These are phyloP conservation scores for Paracoccidioides brasiliensis DNA, from an alignment of 2,329 filamentous ascomycete genomes.

Conservation along the genomic window DNA sequence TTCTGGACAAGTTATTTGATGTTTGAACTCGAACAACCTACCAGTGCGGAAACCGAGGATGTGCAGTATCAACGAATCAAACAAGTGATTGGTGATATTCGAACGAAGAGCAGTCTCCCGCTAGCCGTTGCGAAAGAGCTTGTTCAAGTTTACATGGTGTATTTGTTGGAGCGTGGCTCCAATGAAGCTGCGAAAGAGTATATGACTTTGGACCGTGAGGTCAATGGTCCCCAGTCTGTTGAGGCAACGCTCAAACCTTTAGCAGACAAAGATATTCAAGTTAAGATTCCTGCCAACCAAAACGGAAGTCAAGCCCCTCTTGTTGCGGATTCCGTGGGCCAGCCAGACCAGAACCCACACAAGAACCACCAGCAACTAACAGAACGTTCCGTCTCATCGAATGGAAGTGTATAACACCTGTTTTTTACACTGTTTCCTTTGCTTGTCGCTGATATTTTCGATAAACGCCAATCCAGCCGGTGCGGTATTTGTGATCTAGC, in stretches of 20 bases:
- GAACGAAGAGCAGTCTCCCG: constrained; percentile 58
- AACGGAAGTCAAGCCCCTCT: constrained; percentile 12
- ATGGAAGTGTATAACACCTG: not conserved
- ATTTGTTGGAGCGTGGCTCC: constrained; percentile 68
- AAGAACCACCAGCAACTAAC: constrained; percentile 10
- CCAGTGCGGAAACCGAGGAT: constrained; percentile 48
- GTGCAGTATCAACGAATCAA: constrained; percentile 63
- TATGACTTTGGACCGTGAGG: constrained; percentile 65
- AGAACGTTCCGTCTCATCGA: not conserved
- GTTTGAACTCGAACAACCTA: constrained; percentile 78
- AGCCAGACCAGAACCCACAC: constrained; percentile 3
- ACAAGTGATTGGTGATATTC: constrained; percentile 63
- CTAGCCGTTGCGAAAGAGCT: constrained; percentile 58
- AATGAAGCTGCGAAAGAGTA: constrained; percentile 80
- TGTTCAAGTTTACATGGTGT: constrained; percentile 64
- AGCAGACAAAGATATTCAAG: constrained; percentile 15
- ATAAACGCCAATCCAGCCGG: not conserved
- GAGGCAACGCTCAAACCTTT: constrained; percentile 20
- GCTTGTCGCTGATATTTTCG: not conserved
- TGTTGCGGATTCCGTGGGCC: constrained; percentile 4
- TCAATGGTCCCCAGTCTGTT: constrained; percentile 53
- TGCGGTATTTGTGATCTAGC: not conserved
- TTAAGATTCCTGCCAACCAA: not conserved
- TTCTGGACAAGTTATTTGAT: constrained; percentile 86
- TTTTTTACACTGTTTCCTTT: not conserved